Conservation (phyloP, 306 rosid genomes). For the Potentilla sterilis region DNA sequence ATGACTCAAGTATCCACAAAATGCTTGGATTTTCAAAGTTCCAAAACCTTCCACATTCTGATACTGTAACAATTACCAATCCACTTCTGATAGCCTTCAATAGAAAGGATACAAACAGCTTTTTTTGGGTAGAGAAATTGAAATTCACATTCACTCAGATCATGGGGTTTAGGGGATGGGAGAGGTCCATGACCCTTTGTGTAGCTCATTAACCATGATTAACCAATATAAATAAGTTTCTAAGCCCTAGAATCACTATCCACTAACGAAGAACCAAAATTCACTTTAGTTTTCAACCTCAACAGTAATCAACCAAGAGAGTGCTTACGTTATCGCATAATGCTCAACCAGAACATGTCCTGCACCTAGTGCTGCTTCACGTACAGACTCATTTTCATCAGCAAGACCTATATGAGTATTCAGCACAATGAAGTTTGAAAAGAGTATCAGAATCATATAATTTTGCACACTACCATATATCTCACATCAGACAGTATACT, state of each 20-base stretch:
- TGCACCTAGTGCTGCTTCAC: conserved; percentile 97
- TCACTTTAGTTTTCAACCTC: not conserved
- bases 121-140: not conserved
- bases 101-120: not conserved
- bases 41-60: not conserved
- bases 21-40: not conserved
- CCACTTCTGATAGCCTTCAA: not conserved
- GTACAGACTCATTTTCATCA: conserved; percentile 98
- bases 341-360: conserved; percentile 97
- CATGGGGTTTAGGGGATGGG: conserved; percentile 2
- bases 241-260: not conserved
- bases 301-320: not conserved
- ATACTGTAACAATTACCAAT: not conserved
- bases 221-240: not conserved
- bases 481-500: conserved; percentile 6
- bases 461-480: not conserved
- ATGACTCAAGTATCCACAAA: not conserved
- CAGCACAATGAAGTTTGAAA: conserved; percentile 1
- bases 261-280: not conserved
- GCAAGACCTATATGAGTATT: conserved; percentile 69
- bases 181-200: too few relatives aligned
- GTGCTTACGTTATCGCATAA: conserved; percentile 87
- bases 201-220: not conserved
- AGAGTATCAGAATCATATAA: not conserved
- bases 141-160: conserved; percentile 1